phyloP scores from a whole-genome alignment of 2,329 filamentous ascomycete genomes.

The Anthostomella pinea region DNA sequence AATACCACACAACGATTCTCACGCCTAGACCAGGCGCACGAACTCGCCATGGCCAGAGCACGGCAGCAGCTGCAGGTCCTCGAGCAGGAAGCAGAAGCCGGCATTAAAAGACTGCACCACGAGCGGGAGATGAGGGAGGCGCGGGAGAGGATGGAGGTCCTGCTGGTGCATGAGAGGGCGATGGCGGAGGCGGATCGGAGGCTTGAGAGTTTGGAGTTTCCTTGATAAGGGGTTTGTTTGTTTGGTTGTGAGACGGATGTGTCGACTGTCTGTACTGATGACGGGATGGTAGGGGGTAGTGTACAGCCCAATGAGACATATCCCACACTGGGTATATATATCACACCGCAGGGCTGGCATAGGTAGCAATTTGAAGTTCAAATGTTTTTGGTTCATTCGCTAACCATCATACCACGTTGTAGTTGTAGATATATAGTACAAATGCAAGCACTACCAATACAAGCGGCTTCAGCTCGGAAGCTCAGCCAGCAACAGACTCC shows the following conservation, averaged over 20 bases:
- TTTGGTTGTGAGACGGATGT: neutral
- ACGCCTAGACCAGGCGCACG: slow-evolving; percentile 14
- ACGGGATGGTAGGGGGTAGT: too few relatives aligned
- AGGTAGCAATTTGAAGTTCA: too few relatives aligned
- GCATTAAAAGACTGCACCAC: neutral
- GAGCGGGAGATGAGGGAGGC: slow-evolving; percentile 6
- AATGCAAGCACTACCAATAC: too few relatives aligned
- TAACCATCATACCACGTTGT: too few relatives aligned
- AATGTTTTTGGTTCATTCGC: too few relatives aligned
- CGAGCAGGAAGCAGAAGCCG: neutral
- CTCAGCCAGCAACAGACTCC: too few relatives aligned
- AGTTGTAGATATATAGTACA: too few relatives aligned
- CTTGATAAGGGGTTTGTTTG: slow-evolving; percentile 1
- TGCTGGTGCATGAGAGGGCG: slow-evolving; percentile 8
- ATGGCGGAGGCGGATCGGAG: slow-evolving; percentile 16
- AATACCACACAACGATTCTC: slow-evolving; percentile 10
- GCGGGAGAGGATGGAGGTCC: neutral
- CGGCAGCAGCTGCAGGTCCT: neutral
- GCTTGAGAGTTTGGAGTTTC: slow-evolving; percentile 7
- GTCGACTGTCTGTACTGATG: too few relatives aligned
- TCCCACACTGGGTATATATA: too few relatives aligned
- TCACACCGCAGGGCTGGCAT: too few relatives aligned
- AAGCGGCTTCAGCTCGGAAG: too few relatives aligned
- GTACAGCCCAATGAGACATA: too few relatives aligned
- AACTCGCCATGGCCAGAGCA: slow-evolving; percentile 1